phyloP scores from a whole-genome alignment of 371 early-diverging fungal genomes.

The Mortierella sp. region DNA sequence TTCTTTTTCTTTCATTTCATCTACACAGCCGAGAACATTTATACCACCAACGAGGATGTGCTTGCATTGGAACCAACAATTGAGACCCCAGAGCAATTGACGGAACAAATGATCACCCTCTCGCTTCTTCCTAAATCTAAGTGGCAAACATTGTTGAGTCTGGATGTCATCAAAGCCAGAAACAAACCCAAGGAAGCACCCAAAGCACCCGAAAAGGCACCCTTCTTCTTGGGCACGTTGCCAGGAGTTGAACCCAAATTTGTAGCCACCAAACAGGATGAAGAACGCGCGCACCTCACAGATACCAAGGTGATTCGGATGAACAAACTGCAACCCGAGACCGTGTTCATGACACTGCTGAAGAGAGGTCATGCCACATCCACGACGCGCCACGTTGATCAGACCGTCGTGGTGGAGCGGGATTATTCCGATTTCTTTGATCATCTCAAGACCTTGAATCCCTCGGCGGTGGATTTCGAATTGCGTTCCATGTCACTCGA shows the following conservation, averaged over 20 bases:
- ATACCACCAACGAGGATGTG: slow-evolving; percentile 49
- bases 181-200: slow-evolving; percentile 92
- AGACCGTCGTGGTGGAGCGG: slow-evolving; percentile 25
- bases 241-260: slow-evolving; percentile 79
- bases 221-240: slow-evolving; percentile 91
- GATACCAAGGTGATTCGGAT: slow-evolving; percentile 57
- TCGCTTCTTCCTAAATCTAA: slow-evolving; percentile 84
- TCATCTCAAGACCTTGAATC: slow-evolving; percentile 78
- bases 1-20: neutral
- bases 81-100: slow-evolving; percentile 71
- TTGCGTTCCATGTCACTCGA: slow-evolving; percentile 80
- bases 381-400: slow-evolving; percentile 10
- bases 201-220: slow-evolving; percentile 88
- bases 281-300: slow-evolving; percentile 43
- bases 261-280: slow-evolving; percentile 56
- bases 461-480: slow-evolving; percentile 88
- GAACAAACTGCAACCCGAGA: slow-evolving; percentile 61
- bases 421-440: slow-evolving; percentile 65
- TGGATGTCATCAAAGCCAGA: slow-evolving; percentile 94
- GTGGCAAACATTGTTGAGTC: slow-evolving; percentile 89
- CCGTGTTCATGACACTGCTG: slow-evolving; percentile 68
- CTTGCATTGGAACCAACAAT: slow-evolving; percentile 50
- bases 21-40: slow-evolving; percentile 53
- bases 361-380: slow-evolving; percentile 61
- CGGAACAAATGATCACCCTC: slow-evolving; percentile 85